Percentiles rank a stretch among this genome's conserved stretches.
Evolutionary conservation across 2,329 filamentous ascomycete genomes (phyloP).

Genomic region (Neonectria coccinea): DNA sequence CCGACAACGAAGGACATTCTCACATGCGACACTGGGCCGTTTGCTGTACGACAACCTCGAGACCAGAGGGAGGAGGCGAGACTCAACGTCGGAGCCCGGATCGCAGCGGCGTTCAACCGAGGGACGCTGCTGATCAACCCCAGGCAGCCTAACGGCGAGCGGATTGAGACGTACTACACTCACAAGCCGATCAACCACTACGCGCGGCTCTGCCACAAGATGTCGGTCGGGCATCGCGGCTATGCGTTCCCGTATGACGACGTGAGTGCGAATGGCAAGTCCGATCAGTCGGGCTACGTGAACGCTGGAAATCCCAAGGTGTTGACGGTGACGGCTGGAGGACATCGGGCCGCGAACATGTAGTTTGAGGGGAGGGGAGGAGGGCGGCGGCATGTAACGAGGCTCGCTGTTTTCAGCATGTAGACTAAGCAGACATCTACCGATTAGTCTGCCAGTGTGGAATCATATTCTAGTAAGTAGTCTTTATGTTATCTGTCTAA

Average conservation of each 20-base stretch:
- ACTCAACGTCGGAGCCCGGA: conserved; percentile 76
- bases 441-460: no score
- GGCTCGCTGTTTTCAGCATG: neutral
- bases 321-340: conserved; percentile 69
- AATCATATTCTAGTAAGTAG: no score
- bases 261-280: conserved; percentile 65
- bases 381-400: neutral
- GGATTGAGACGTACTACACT: conserved; percentile 64
- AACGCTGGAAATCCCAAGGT: conserved; percentile 66
- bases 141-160: conserved; percentile 65
- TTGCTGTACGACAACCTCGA: conserved; percentile 47
- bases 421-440: no score
- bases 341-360: neutral
- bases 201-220: conserved; percentile 71
- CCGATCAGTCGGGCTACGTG: conserved; percentile 73
- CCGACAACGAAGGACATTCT: conserved; percentile 64
- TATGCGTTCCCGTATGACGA: conserved; percentile 82
- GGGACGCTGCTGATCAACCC: conserved; percentile 70
- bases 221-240: conserved; percentile 68
- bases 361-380: neutral
- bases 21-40: conserved; percentile 67
- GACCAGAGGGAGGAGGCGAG: conserved; percentile 51
- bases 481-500: no score
- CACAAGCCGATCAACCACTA: conserved; percentile 73
- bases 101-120: conserved; percentile 81